Base-by-base conservation (phyloP, 345 rosid species). In the Pistacia vera region DNA sequence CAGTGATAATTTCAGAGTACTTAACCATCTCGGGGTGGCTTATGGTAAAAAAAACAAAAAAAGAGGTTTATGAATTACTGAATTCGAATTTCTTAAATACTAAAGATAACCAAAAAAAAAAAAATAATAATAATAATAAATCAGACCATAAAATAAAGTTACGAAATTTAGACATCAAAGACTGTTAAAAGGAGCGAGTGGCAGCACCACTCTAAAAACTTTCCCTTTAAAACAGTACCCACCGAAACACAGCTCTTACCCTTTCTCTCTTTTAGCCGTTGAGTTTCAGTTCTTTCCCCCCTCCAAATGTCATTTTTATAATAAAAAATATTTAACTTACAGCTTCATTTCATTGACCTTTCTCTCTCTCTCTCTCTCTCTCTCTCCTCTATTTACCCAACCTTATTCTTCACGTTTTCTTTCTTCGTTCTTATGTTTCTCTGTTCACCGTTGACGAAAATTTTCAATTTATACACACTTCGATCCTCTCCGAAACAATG, bases 401-500 rank as follows among this genome's bases (percentile, higher is more conserved):
- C 66, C 58, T 11, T 59, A 14, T 33, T 64, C 73, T 35, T 71
- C 78, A 63, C 79, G 41, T 28, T 63, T 69, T 51, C 67, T 75
- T 44, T 75, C 17, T 38, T 56, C 74, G 20, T 14, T 49, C 20
- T 63, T 28, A 20, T 38, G 70, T 54, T 49, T 59, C 78, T 38
- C 52, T 62, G 52, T 54, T 74, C 75, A 68, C 76, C 76, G 51
- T 76, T 61, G 71, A 72, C 75, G 46, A 49, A 46, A 28, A 28
- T 49, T 48, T 8, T 66, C 33, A 58, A 48, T 20, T 33, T 38
- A 70, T 60, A 55, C 16, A 41, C 5, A 64, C 41, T 68, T 64
- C 56, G 49, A 65, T 52, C 33, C 33, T 52, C 70, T 36, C 46
- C 55, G 28, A 30, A 66, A 14, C 63, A 83, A 84, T 84, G 87